Conservation (phyloP, 2,329 filamentous ascomycete species). For the Fusarium sp. region DNA sequence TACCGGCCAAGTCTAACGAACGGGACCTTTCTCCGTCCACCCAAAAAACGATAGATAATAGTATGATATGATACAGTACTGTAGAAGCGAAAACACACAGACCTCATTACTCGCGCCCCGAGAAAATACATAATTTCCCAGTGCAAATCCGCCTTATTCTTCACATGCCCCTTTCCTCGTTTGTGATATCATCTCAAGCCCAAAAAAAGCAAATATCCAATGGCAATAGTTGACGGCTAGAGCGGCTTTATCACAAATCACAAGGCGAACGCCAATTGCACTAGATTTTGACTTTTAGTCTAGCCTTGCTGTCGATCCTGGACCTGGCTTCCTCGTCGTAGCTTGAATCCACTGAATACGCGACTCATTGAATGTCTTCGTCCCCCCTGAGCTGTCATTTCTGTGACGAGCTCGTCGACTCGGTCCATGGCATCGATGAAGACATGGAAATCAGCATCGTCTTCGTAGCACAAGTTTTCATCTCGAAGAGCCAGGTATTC, state of each 20-base stretch:
- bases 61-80: neutral
- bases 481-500: constrained; percentile 43
- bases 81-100: constrained; percentile 4
- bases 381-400: constrained; percentile 19
- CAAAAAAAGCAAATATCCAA: neutral
- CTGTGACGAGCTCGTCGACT: constrained; percentile 40
- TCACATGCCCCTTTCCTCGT: constrained; percentile 16
- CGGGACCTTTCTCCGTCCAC: neutral
- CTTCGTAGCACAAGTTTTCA: constrained; percentile 40
- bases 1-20: constrained; percentile 23
- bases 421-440: constrained; percentile 44
- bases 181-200: constrained; percentile 11
- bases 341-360: constrained; percentile 34
- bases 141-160: constrained; percentile 8
- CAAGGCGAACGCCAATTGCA: neutral
- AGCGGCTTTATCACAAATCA: constrained; percentile 1
- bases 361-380: constrained; percentile 37
- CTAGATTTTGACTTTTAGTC: constrained; percentile 12
- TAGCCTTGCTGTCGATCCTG: constrained; percentile 8
- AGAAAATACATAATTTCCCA: constrained; percentile 2
- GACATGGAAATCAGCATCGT: constrained; percentile 42
- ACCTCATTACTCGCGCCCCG: constrained; percentile 6
- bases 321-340: constrained; percentile 30
- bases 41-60: neutral
- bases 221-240: neutral